These are phyloP conservation scores for Mycena vulgaris DNA, from an alignment of 768 basidiomycete genomes.

Conservation along the genomic window DNA sequence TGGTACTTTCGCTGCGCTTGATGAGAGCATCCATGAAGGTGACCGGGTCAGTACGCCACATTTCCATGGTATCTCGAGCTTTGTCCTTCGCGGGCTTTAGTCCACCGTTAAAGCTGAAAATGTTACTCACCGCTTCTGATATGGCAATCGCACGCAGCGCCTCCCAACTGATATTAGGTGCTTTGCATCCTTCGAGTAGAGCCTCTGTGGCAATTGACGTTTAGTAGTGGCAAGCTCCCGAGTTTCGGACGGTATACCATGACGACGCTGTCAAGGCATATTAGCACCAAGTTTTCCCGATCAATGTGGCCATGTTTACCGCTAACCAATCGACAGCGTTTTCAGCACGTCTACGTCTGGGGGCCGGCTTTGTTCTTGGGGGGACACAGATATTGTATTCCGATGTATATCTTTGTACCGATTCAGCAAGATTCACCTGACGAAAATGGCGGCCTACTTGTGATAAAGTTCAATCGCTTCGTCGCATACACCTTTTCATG, in stretches of 20 bases:
- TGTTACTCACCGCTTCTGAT: conserved; percentile 11
- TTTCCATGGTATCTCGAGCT: conserved; percentile 15
- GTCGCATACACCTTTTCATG: conserved; percentile 9
- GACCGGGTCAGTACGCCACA: conserved; percentile 12
- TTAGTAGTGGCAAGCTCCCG: background rate
- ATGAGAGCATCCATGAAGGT: conserved; percentile 16
- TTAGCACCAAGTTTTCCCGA: background rate
- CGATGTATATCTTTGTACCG: background rate
- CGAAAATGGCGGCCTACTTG: background rate
- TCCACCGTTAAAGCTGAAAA: background rate
- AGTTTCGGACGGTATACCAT: background rate
- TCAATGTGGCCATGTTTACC: background rate
- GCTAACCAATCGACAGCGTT: conserved; percentile 4
- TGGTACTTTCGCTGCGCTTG: conserved; percentile 11
- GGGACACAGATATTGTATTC: conserved; percentile 2
- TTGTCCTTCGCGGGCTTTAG: conserved; percentile 1
- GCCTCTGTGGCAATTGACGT: background rate
- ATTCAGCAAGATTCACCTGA: background rate
- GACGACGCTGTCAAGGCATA: background rate
- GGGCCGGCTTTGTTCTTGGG: conserved; percentile 2
- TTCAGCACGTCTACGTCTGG: conserved; percentile 8
- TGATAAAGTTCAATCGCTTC: conserved; percentile 17
- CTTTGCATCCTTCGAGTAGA: conserved; percentile 6
- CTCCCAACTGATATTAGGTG: conserved; percentile 16
- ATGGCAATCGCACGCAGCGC: conserved; percentile 14